Percentiles rank a stretch among this genome's conserved stretches.
phyloP scores from a whole-genome alignment of 495 filamentous ascomycete genomes.

The Penicillium samsonianum region DNA sequence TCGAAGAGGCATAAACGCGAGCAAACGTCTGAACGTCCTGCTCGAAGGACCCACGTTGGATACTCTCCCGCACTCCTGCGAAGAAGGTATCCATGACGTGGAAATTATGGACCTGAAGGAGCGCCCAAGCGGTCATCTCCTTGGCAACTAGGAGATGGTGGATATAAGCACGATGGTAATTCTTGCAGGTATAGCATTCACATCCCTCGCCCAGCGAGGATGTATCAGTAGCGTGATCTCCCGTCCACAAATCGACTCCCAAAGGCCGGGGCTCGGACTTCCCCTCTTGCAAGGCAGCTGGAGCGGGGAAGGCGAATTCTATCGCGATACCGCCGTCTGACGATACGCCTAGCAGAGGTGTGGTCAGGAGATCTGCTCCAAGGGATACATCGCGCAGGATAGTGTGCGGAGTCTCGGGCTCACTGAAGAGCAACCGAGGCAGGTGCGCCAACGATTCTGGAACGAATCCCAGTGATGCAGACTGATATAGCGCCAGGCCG shows the following conservation, averaged over 20 bases:
- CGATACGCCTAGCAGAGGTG: conserved; percentile 68
- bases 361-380: conserved; percentile 77
- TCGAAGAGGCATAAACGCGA: conserved; percentile 59
- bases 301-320: conserved; percentile 72
- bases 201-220: conserved; percentile 62
- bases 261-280: conserved; percentile 48
- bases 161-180: conserved; percentile 83
- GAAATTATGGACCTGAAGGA: conserved; percentile 90
- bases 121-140: conserved; percentile 95
- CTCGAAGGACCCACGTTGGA: conserved; percentile 64
- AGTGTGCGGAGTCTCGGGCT: conserved; percentile 67
- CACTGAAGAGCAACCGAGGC: conserved; percentile 71
- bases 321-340: conserved; percentile 89
- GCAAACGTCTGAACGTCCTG: conserved; percentile 57
- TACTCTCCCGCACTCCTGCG: conserved; percentile 59
- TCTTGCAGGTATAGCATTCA: conserved; percentile 78
- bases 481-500: conserved; percentile 81
- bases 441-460: conserved; percentile 56
- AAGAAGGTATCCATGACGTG: conserved; percentile 74
- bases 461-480: conserved; percentile 66
- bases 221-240: conserved; percentile 56
- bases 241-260: conserved; percentile 74
- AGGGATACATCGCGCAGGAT: conserved; percentile 70
- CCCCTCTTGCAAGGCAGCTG: conserved; percentile 19
- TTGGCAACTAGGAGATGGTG: conserved; percentile 84